phyloP scores from a whole-genome alignment of 164 flowering plant genomes.

The Annona cherimola region DNA sequence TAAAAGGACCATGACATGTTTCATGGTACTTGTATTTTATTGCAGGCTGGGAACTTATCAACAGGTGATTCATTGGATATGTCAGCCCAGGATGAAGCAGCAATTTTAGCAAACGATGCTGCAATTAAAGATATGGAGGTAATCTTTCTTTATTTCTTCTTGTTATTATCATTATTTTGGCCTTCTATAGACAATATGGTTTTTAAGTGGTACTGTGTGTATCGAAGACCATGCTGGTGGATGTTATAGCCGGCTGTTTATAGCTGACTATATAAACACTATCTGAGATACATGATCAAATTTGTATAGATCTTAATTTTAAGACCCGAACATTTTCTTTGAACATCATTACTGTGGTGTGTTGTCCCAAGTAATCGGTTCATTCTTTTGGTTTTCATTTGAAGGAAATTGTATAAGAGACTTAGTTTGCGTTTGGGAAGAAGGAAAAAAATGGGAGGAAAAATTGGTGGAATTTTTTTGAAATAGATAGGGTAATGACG shows the following conservation, averaged over 20 bases:
- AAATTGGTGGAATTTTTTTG: too few relatives aligned
- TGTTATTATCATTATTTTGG: neutral
- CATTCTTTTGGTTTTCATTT: too few relatives aligned
- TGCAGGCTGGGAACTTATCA: conserved; percentile 78
- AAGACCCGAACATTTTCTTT: too few relatives aligned
- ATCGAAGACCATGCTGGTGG: neutral
- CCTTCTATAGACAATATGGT: neutral
- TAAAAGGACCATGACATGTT: neutral
- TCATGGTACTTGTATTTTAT: conserved; percentile 5
- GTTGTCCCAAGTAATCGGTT: too few relatives aligned
- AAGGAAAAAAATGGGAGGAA: too few relatives aligned
- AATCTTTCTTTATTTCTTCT: neutral
- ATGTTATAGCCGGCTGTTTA: neutral
- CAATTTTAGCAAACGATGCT: conserved; percentile 81
- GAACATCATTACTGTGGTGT: too few relatives aligned
- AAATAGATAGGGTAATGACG: too few relatives aligned
- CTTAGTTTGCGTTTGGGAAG: too few relatives aligned
- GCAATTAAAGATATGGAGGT: conserved; percentile 98
- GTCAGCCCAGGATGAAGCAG: conserved; percentile 82
- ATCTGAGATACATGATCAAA: too few relatives aligned
- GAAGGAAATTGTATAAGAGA: too few relatives aligned
- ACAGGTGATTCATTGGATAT: conserved; percentile 96
- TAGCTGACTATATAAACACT: too few relatives aligned
- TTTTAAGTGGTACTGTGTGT: neutral
- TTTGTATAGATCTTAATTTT: too few relatives aligned